Evolutionary conservation across 371 early-diverging fungal species (phyloP).

Genomic region (Umbelopsis sp.): DNA sequence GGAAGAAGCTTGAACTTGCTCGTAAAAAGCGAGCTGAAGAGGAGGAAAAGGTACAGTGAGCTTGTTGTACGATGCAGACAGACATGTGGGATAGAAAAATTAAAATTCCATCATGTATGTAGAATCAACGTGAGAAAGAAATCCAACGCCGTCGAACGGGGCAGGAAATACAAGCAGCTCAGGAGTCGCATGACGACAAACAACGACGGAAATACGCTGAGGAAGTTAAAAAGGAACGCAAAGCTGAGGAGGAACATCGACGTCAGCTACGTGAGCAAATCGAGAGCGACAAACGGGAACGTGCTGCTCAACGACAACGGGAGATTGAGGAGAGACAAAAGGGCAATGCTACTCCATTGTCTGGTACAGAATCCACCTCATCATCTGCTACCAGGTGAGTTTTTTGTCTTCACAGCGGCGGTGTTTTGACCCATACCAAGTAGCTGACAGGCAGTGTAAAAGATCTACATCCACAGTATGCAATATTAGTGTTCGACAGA

Average conservation of each 20-base stretch:
- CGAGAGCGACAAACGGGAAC: constrained; percentile 47
- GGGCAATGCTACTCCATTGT: not conserved
- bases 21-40: constrained; percentile 39
- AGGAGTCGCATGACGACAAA: constrained; percentile 27
- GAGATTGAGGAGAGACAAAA: constrained; percentile 2
- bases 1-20: constrained; percentile 40
- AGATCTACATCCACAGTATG: not conserved
- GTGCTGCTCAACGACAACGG: constrained; percentile 25
- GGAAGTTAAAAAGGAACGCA: constrained; percentile 45
- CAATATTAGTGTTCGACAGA: constrained; percentile 43
- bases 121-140: constrained; percentile 40
- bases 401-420: not conserved
- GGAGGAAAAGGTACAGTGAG: constrained; percentile 32
- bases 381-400: not conserved
- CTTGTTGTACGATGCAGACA: not conserved
- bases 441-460: too few species aligned
- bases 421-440: not conserved
- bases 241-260: constrained; percentile 44
- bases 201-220: constrained; percentile 43
- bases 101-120: not conserved
- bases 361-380: not conserved
- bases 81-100: not conserved
- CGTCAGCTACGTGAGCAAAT: constrained; percentile 46
- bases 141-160: constrained; percentile 45
- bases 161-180: constrained; percentile 35